Conservation (phyloP, 257 asterid genomes). For the Capsicum baccatum region DNA sequence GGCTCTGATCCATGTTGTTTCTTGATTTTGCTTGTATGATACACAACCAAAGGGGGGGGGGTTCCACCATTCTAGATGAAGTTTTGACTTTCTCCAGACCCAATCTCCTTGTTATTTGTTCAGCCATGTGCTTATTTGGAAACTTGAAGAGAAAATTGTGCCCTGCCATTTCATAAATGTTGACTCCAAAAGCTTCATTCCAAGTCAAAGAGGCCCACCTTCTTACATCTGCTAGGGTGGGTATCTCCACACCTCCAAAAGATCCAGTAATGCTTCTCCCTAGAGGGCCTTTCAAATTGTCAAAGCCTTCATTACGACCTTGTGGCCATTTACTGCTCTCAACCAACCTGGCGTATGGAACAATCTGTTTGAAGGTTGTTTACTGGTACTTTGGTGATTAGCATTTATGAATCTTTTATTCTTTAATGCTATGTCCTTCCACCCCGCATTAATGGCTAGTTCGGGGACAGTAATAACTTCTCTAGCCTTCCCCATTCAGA, state of each 20-base stretch:
- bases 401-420: neutral
- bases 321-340: neutral
- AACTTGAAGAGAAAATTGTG: neutral
- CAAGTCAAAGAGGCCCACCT: neutral
- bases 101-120: neutral
- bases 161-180: neutral
- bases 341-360: neutral
- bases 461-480: neutral
- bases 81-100: neutral
- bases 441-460: neutral
- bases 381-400: neutral
- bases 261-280: neutral
- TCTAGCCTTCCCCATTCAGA: neutral
- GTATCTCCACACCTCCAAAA: neutral
- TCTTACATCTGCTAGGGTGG: neutral
- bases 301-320: neutral
- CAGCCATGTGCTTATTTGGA: neutral
- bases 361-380: neutral
- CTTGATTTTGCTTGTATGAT: neutral
- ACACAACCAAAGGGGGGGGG: neutral
- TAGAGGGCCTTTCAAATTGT: neutral
- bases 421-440: neutral
- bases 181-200: neutral
- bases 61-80: neutral
- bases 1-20: neutral